Conservation (phyloP, 371 early-diverging fungal genomes). For the Mucor plumbeus region DNA sequence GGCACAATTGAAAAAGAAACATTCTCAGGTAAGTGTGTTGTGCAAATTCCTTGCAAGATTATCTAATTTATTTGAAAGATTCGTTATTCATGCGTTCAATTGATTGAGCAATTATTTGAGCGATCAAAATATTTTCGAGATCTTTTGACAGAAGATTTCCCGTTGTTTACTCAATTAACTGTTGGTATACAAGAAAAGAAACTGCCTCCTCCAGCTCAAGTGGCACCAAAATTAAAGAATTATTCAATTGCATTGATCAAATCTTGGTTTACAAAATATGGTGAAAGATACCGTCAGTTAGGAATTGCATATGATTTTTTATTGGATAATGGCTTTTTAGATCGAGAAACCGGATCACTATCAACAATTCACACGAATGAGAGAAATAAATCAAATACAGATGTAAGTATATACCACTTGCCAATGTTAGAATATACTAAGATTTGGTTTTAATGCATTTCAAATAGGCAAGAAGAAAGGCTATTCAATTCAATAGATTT, state of each 20-base stretch:
- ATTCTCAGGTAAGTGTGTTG: slow-evolving; percentile 64
- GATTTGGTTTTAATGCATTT: not conserved
- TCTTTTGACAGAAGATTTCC: slow-evolving; percentile 58
- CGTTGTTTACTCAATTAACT: slow-evolving; percentile 56
- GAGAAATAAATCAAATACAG: slow-evolving; percentile 21
- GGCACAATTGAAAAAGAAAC: slow-evolving; percentile 61
- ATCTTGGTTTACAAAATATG: slow-evolving; percentile 64
- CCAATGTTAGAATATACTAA: not conserved
- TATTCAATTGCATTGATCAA: slow-evolving; percentile 60
- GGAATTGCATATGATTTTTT: slow-evolving; percentile 64
- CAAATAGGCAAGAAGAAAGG: slow-evolving; percentile 36
- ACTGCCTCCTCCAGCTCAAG: slow-evolving; percentile 62
- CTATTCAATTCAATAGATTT: slow-evolving; percentile 52
- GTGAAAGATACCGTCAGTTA: slow-evolving; percentile 55
- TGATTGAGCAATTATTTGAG: slow-evolving; percentile 65
- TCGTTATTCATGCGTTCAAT: slow-evolving; percentile 68
- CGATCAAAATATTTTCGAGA: slow-evolving; percentile 72
- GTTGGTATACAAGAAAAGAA: slow-evolving; percentile 61
- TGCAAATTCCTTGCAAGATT: too few relatives aligned
- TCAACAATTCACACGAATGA: slow-evolving; percentile 31
- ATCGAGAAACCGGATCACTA: slow-evolving; percentile 10
- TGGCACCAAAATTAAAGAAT: slow-evolving; percentile 57
- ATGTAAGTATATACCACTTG: slow-evolving; percentile 16
- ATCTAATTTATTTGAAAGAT: slow-evolving; percentile 42
- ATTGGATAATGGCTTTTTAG: slow-evolving; percentile 33